Evolutionary conservation across 2,329 filamentous ascomycete species (phyloP).

Genomic region (Zalaria sp.): DNA sequence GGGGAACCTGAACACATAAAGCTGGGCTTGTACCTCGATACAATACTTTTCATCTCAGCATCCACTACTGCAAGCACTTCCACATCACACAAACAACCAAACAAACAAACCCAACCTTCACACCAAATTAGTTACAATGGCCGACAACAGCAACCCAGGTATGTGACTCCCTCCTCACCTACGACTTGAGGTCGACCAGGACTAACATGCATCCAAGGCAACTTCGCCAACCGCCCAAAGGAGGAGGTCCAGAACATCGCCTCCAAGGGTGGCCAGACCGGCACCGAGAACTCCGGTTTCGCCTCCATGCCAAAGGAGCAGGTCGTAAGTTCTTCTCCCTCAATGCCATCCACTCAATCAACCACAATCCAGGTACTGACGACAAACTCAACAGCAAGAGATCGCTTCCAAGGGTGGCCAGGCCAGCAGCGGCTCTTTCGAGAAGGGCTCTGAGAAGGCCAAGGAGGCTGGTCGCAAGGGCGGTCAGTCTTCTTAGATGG

Average conservation of each 20-base stretch:
- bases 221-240: conserved; percentile 38
- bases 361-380: too few species aligned
- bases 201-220: conserved; percentile 26
- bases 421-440: conserved; percentile 13
- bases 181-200: too few species aligned
- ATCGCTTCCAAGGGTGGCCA: conserved; percentile 18
- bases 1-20: too few species aligned
- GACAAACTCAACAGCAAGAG: conserved; percentile 11
- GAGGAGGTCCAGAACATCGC: conserved; percentile 35
- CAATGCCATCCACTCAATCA: not conserved
- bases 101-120: too few species aligned
- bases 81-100: too few species aligned
- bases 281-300: conserved; percentile 21
- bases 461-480: conserved; percentile 14
- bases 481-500: conserved; percentile 3
- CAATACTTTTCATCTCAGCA: too few species aligned
- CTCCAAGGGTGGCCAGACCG: conserved; percentile 32
- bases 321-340: conserved; percentile 5
- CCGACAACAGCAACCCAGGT: too few species aligned
- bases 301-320: conserved; percentile 12
- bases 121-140: too few species aligned
- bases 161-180: too few species aligned
- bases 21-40: too few species aligned
- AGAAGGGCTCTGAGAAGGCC: conserved; percentile 13
- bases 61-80: too few species aligned